Evolutionary conservation across 495 filamentous ascomycete species (phyloP), one percentile per base, ranked within the genome.

Genomic region (Parathielavia appendiculata): DNA sequence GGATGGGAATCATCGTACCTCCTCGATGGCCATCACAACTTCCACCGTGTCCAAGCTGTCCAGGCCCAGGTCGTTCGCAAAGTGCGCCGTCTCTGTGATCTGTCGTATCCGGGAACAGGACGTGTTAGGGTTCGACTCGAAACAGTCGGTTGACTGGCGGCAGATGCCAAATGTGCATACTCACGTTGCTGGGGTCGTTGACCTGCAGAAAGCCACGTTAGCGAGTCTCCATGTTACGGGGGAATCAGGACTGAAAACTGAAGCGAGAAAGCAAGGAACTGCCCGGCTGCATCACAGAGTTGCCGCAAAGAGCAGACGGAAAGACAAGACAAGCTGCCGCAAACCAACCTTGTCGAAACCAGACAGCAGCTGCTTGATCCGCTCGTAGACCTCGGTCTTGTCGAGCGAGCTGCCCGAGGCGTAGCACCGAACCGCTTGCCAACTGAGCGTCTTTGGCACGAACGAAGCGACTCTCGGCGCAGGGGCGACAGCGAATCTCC

Each of bases 21-120:
- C 93, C 82, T 98, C 93, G 76, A 98, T 97, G 61, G 93, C 93
- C 93, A 98, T 98, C 60, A 98, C 95, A 63, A 98, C 92, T 81
- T 98, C 93, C 53, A 98, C 93, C 50, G 92, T 96, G 72, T 98
- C 93, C 72, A 98, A 80, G 79, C 89, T 95, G 79, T 98, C 93
- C 64, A 98, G 75, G 57, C 91, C 95, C 48, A 98, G 84, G 76
- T 98, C 93, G 69, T 96, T 97, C 55, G 90, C 77, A 75, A 98
- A 98, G 83, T 97, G 90, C 32, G 93, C 87, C 43, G 75, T 79
- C 46, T 80, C 77, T 63, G 81, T 89, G 65, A 97, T 86, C 93
- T 98, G 40, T 49, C n/a, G 19, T 11, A n/a, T 11, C 11, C 14
- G n/a, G n/a, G 16, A 34, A 11, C n/a, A 39, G n/a, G 32, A 38